phyloP scores from a whole-genome alignment of 805 yeast species.

The Saccharomyces mikatae region DNA sequence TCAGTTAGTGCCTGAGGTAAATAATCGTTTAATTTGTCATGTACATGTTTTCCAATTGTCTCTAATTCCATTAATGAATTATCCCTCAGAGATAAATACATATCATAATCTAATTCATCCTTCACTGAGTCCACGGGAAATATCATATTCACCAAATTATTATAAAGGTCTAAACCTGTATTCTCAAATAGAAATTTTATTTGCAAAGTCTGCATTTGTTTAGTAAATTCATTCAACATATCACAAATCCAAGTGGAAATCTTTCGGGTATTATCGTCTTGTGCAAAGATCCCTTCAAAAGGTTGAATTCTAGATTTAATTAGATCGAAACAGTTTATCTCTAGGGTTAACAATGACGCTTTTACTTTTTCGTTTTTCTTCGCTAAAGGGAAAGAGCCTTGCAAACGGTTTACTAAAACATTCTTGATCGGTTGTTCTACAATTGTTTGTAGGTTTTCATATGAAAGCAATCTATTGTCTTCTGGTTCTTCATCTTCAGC shows the following conservation, averaged over 20 bases:
- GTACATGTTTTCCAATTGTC: slow-evolving; percentile 39
- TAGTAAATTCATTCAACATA: slow-evolving; percentile 25
- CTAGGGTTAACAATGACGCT: slow-evolving; percentile 33
- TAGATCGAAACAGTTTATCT: slow-evolving; percentile 54
- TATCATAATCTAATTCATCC: slow-evolving; percentile 50
- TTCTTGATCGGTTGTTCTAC: slow-evolving; percentile 35
- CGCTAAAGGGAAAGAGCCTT: slow-evolving; percentile 24
- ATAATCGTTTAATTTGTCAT: slow-evolving; percentile 34
- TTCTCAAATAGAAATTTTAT: slow-evolving; percentile 40
- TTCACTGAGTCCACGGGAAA: slow-evolving; percentile 45
- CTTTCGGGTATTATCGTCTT: slow-evolving; percentile 20
- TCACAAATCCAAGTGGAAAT: slow-evolving; percentile 23
- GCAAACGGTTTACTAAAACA: slow-evolving; percentile 23
- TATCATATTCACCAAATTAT: slow-evolving; percentile 63
- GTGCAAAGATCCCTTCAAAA: slow-evolving; percentile 33
- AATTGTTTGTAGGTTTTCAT: slow-evolving; percentile 34
- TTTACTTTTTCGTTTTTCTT: slow-evolving; percentile 21
- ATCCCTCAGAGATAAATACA: slow-evolving; percentile 59
- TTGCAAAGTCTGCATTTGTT: slow-evolving; percentile 37
- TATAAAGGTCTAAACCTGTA: slow-evolving; percentile 50
- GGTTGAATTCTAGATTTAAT: slow-evolving; percentile 44
- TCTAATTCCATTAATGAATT: slow-evolving; percentile 41
- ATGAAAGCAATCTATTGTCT: slow-evolving; percentile 31
- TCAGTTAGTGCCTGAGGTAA: slow-evolving; percentile 57
- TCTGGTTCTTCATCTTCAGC: slow-evolving; percentile 25